Evolutionary conservation across 306 rosid genomes (phyloP), one percentile per base, ranked within the genome.

Genomic region (Pachyrhizus erosus): DNA sequence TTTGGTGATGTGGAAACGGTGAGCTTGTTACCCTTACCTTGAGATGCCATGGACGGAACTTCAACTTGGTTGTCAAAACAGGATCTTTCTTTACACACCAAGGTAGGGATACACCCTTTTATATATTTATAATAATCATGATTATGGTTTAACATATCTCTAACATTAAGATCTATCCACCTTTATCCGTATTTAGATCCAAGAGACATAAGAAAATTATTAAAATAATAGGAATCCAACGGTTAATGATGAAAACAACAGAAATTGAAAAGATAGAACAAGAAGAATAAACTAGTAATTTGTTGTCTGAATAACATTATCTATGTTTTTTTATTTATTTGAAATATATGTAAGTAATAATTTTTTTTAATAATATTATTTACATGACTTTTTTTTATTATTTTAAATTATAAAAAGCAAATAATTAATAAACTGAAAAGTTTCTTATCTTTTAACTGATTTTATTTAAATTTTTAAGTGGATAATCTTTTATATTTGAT

Each of bases 1-100:
- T 85, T 88, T 7, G 97, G 94, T 26, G 96, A 83, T 6, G 88
- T 83, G 0, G 92, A 85, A n/a, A 91, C 85, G 0, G 21, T 87
- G 8, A 87, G 80, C 51, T 85, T 78, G 1, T 75, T 85, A 0
- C 68, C 84, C 48, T 78, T 57, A 12, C 49, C 29, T 70, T 75
- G 62, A 33, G 97, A 87, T 7, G 91, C 91, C 97, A 91, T 91
- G 31, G 52, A 46, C 64, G 24, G 43, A 62, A 76, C 52, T 71
- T 70, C 68, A 71, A 77, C 40, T 73, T 73, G 26, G 5, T 33
- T 24, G 51, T 40, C 18, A 27, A 75, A 24, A 49, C 37, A 17
- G 6, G 61, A 33, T 29, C 7, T 21, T 15, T 0, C 42, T 52
- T 24, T 48, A 33, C 60, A 23, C 48, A 62, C 46, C 33, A 20